Evolutionary conservation across 1,284 basidiomycete species (phyloP), one percentile per base, ranked within the genome.

Genomic region (Ustilago crameri): DNA sequence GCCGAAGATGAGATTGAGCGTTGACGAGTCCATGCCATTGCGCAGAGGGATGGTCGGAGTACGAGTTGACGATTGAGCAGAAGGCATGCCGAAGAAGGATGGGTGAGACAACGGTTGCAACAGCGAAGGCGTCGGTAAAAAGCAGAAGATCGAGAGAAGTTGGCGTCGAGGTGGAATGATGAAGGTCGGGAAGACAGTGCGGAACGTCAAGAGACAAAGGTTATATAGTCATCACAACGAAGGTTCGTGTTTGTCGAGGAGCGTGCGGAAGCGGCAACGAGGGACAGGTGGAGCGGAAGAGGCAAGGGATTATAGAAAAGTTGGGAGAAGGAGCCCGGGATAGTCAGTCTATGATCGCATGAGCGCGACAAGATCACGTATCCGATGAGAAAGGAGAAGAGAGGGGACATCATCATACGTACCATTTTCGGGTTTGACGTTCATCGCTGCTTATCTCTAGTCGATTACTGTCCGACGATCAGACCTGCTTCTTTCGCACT

Each of bases 401-500:
- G 9, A 20, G 5, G 23, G 20, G 17, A 30, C 8, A 22, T 18
- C 35, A 26, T 38, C 17, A 38, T 53, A 48, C 54, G 32, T 64
- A 57, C 61, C 54, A 12, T 61, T 46, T 32, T 65, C 62, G 30
- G 55, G 46, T 12, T 65, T 65, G 47, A 64, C 35, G 17, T 51
- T 34, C 51, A 62, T 55, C 27, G 30, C 37, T 41, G 5, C 35
- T 52, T 20, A n/a, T 24, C 15, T 34, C 8, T 37, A 17, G n/a
- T 38, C 3, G 20, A 9, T 12, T 26, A n/a, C n/a, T 9, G 38
- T 27, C 35, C 45, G 32, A 40, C 30, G 12, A 12, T 30, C 7
- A 12, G 7, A 30, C 30, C 30, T 5, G 5, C 5, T 7, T 7
- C 12, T 30, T 30, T 12, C 30, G 30, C 30, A 30, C 7, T 30